Base-by-base conservation (phyloP, 352 stramenopile genomes). In the Pythium brassicae region DNA sequence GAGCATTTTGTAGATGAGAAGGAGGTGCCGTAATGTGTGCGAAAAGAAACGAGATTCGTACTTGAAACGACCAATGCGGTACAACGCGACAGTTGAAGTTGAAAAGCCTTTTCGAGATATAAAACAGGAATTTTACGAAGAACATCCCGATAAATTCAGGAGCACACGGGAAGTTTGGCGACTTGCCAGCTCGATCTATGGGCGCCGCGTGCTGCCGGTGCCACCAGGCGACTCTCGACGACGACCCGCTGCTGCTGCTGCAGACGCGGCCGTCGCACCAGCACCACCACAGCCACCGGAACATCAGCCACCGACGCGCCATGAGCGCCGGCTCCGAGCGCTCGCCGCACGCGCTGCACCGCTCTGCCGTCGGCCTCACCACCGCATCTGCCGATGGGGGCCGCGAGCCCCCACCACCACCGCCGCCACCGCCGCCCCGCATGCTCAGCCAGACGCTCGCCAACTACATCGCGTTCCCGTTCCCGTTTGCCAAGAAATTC, bases 391-490 rank as follows among this genome's bases (percentile, higher is more conserved):
- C 55, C 60, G 2, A n/a, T 40, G 34, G 37, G 17, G 29, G 32
- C n/a, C 34, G 32, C 39, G 49, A 26, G 22, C 35, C 34, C 23
- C 37, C 54, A 9, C 59, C 42, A 5, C 58, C 46, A 2, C 43
- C 45, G 22, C 53, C 45, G 5, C 57, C 45, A n/a, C 29, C 35
- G 4, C 58, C 56, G 14, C 54, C 74, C 25, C 46, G 62, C 47
- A 53, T 58, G 40, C 69, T 82, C 44, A 79, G 70, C 23, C 78
- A 86, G 59, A 80, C 78, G 17, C 70, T 92, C 6, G 72, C 70
- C 26, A 92, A 77, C 64, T 92, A 92, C 62, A 71, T 89, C 19
- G 78, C 78, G 15, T 92, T 92, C 59, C 76, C 82, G 45, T 92
- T 92, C 62, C 82, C 82, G 19, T 92, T 89, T 26, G 69, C 73